phyloP scores from a whole-genome alignment of 1,284 basidiomycete species.

The Ceratobasidium sp. region DNA sequence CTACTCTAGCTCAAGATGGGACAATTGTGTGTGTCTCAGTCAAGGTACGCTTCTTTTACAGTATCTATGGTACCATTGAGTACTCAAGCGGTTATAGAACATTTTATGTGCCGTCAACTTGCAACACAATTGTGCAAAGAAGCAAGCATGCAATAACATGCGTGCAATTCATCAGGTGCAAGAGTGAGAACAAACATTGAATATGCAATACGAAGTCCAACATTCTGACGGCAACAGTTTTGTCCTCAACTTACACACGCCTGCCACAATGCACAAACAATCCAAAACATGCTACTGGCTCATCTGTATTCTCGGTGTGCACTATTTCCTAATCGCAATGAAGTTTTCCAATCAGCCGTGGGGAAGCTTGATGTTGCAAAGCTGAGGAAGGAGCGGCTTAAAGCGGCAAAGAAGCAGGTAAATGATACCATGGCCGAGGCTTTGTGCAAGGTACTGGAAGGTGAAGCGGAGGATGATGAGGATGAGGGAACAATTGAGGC shows the following conservation, averaged over 20 bases:
- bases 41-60: neutral
- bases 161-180: neutral
- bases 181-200: neutral
- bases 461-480: neutral
- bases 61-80: too few relatives aligned
- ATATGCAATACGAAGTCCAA: neutral
- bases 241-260: neutral
- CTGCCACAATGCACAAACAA: conserved; percentile 1
- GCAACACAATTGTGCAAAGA: conserved; percentile 3
- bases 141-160: neutral
- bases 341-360: neutral
- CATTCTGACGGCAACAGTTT: neutral
- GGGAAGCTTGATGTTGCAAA: neutral
- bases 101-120: conserved; percentile 17
- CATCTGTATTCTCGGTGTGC: neutral
- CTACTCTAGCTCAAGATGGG: neutral
- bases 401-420: neutral
- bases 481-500: too few relatives aligned
- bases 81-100: neutral
- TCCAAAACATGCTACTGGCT: neutral
- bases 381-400: neutral
- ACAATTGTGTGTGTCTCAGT: neutral
- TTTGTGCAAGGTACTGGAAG: neutral
- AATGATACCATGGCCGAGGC: neutral
- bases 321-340: neutral